These are phyloP conservation scores for Grigorovia transvaalensis DNA, from an alignment of 805 yeast genomes.

Conservation along the genomic window DNA sequence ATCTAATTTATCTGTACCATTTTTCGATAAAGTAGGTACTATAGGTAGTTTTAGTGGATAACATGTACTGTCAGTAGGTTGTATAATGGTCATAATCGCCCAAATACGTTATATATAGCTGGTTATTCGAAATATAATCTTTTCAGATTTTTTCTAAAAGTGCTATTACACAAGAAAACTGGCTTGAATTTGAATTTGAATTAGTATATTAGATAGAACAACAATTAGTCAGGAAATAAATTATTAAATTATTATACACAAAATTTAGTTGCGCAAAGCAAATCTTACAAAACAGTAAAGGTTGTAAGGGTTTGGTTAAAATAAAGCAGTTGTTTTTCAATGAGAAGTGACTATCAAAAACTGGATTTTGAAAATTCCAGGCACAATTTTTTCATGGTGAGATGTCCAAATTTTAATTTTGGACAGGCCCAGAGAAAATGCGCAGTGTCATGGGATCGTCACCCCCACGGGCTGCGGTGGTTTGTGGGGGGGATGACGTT, in stretches of 20 bases:
- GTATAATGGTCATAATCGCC: slow-evolving; percentile 45
- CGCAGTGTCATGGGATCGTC: neutral
- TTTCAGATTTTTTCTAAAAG: too few relatives aligned
- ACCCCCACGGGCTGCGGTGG: neutral
- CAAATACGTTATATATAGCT: neutral
- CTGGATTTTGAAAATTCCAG: neutral
- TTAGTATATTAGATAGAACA: too few relatives aligned
- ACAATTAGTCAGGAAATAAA: too few relatives aligned
- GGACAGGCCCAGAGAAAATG: neutral
- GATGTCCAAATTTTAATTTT: too few relatives aligned
- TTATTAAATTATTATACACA: too few relatives aligned
- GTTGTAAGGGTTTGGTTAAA: neutral
- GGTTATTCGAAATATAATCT: neutral
- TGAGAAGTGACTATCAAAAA: too few relatives aligned
- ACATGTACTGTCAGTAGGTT: slow-evolving; percentile 55
- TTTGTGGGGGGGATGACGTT: neutral
- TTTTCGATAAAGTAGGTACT: slow-evolving; percentile 28
- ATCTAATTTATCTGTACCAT: slow-evolving; percentile 13
- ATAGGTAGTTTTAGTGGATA: slow-evolving; percentile 45
- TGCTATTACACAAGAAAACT: neutral
- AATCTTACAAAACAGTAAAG: neutral
- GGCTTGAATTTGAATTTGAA: neutral
- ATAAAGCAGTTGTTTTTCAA: too few relatives aligned
- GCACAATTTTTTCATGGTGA: neutral
- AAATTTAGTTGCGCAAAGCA: neutral